Evolutionary conservation across 176 grass and related monocot species (phyloP).

Genomic region (Musa troglodytarum): DNA sequence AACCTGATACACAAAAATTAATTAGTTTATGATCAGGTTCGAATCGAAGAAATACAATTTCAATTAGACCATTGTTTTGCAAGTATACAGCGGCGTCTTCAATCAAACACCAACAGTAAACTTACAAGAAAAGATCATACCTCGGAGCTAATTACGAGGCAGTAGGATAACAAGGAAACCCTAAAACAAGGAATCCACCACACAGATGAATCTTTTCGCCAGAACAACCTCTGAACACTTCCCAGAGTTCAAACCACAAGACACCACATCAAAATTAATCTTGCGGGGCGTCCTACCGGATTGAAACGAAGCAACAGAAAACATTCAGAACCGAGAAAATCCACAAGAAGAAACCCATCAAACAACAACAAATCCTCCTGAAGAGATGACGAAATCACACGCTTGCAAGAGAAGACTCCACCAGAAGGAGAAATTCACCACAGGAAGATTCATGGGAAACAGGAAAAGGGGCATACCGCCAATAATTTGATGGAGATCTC

Average conservation of each 20-base stretch:
- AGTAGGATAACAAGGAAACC: background rate
- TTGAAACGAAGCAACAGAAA: background rate
- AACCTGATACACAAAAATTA: no score
- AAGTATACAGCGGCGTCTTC: no score
- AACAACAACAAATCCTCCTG: background rate
- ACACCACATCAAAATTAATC: no score
- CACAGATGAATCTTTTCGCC: background rate
- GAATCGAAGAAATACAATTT: no score
- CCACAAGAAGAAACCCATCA: background rate
- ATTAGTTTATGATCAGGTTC: no score
- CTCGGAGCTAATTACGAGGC: background rate
- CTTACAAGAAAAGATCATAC: background rate
- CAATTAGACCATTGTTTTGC: no score
- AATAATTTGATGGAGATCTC: background rate
- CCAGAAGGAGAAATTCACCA: background rate
- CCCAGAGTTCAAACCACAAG: no score
- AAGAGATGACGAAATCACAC: background rate
- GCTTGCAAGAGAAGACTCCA: background rate
- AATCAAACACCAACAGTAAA: background rate
- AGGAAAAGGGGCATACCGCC: background rate
- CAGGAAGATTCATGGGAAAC: background rate
- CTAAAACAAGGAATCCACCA: background rate
- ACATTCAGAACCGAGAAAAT: background rate
- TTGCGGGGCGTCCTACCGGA: background rate
- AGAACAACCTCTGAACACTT: background rate